Base-by-base conservation (phyloP, 164 flowering plant species). In the Berberis thunbergii region DNA sequence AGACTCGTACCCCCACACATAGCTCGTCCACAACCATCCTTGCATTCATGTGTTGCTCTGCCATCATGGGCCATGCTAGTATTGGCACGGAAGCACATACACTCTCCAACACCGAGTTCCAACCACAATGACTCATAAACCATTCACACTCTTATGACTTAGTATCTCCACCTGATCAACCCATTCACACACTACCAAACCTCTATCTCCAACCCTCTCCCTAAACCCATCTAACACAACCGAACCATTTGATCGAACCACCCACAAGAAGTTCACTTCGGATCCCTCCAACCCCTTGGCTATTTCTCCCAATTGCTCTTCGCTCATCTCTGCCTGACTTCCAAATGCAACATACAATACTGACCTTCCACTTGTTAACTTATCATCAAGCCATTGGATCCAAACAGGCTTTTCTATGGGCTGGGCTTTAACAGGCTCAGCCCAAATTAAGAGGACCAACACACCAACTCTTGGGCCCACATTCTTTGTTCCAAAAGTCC, bases 91-190 rank as follows among this genome's bases (percentile, higher is more conserved):
- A 9, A 2, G 58, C 59, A 38, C 59, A 59, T 0, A 67, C 44
- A 10, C 69, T 67, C 64, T 67, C 69, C 43, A 60, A 26, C n/a
- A 53, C 76, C 0, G 89, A 87, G 68, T 83, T 84, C 89, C 89
- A 86, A 4, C 92, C 92, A 43, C 87, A 84, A 67, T 86, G 91
- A 57, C 85, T 82, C 54, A 86, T 38, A 50, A 84, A 45, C 86
- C 92, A 45, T 59, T 3, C 1, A 86, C 83, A 3, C 76, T 57
- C 45, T 63, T 65, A 61, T 85, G 93, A 26, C 11, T 46, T 40
- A 87, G 64, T 2, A 85, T 78, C 70, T 72, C 80, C 40, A 61
- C 63, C 64, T 85, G 90, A 8, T 80, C 72, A 0, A 83, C 90
- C 90, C 93, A 87, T 7, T 76, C 82, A 43, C 64, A 71, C 50